These are phyloP conservation scores for Ophiostoma himal-ulmi DNA, from an alignment of 2,329 filamentous ascomycete genomes.

Conservation along the genomic window DNA sequence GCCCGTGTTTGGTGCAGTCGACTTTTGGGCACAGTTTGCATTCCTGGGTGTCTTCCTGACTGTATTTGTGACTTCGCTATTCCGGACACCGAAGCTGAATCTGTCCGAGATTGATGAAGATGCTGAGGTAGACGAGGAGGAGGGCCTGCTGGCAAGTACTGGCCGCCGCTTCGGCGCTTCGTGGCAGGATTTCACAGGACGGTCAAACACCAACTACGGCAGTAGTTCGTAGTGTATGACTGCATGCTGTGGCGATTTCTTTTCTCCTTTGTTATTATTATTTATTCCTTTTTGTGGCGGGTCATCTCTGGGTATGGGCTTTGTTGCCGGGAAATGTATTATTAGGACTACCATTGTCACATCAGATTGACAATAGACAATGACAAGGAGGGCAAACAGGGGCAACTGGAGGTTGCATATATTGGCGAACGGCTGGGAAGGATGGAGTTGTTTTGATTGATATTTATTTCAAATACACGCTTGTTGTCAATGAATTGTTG, in stretches of 20 bases:
- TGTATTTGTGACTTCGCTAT: conserved; percentile 70
- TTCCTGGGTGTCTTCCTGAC: conserved; percentile 81
- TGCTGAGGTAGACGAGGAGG: conserved; percentile 86
- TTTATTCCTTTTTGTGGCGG: not conserved
- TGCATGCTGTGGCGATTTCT: not conserved
- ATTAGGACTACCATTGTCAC: not conserved
- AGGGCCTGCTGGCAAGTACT: conserved; percentile 82
- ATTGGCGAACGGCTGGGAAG: conserved; percentile 3
- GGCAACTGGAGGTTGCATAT: conserved; percentile 1
- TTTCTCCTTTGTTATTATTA: conserved; percentile 8
- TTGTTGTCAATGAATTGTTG: not conserved
- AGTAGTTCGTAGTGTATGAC: conserved; percentile 8
- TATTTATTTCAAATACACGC: conserved; percentile 9
- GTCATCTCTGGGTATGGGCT: not conserved
- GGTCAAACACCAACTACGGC: conserved; percentile 30
- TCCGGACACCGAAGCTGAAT: conserved; percentile 73
- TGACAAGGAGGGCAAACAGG: not conserved
- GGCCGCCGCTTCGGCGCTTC: conserved; percentile 73
- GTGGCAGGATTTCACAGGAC: conserved; percentile 79
- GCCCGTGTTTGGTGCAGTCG: conserved; percentile 86
- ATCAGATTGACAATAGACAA: conserved; percentile 3
- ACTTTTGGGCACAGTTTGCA: conserved; percentile 93
- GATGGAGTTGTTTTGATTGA: not conserved
- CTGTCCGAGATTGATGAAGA: conserved; percentile 78
- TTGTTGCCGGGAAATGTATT: not conserved